A percentile compares a stretch with the other conserved stretches of the same genome.
These are phyloP conservation scores for Smithsoniella earleae DNA, from an alignment of 163 green algal genomes.

Conservation along the genomic window DNA sequence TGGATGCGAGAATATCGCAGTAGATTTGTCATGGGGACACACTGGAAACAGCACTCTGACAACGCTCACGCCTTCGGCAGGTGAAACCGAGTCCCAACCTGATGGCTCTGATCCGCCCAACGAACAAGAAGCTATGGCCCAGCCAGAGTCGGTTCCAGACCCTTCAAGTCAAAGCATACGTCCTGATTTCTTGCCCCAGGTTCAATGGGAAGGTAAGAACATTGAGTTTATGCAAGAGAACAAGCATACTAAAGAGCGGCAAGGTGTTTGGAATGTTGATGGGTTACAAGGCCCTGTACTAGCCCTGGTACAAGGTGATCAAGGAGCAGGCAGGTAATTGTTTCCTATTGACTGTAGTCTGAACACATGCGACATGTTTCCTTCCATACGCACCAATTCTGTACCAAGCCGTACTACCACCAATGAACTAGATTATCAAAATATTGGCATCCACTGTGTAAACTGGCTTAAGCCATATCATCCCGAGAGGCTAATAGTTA, in stretches of 20 bases:
- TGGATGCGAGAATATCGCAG: neutral
- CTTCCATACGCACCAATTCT: neutral
- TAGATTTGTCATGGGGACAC: neutral
- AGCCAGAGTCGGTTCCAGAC: slow-evolving; percentile 30
- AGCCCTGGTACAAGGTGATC: slow-evolving; percentile 62
- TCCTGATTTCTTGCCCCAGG: slow-evolving; percentile 33
- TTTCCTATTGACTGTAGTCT: slow-evolving; percentile 12
- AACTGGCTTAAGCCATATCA: too few species aligned
- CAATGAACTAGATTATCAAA: too few species aligned
- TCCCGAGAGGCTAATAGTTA: too few species aligned
- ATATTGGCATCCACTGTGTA: too few species aligned
- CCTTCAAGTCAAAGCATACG: too few species aligned
- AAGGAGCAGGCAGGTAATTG: slow-evolving; percentile 45
- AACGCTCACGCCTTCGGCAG: neutral
- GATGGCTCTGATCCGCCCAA: neutral
- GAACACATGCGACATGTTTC: neutral
- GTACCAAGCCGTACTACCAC: too few species aligned
- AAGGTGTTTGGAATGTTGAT: slow-evolving; percentile 56
- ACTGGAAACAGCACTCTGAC: neutral
- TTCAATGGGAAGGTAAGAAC: slow-evolving; percentile 49
- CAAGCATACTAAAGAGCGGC: slow-evolving; percentile 48
- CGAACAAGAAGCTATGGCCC: slow-evolving; percentile 33
- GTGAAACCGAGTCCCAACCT: neutral
- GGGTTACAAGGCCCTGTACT: slow-evolving; percentile 54
- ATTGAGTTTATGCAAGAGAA: slow-evolving; percentile 61